Evolutionary conservation across 2,329 filamentous ascomycete species (phyloP).

Genomic region (Aspergillus chevalieri): DNA sequence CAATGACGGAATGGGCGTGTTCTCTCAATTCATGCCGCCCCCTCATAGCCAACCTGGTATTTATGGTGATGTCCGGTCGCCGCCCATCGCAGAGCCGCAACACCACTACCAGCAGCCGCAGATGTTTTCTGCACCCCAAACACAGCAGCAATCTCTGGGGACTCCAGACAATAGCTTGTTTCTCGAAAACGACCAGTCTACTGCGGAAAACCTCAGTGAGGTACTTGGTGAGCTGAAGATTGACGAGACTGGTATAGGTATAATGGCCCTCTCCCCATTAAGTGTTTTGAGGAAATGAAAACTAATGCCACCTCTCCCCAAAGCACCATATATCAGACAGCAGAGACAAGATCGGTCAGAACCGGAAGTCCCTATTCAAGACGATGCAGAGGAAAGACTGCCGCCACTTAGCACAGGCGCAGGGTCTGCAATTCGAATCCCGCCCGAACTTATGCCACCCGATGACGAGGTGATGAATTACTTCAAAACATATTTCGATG

Average conservation of each 20-base stretch:
- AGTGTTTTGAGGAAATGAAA: conserved; percentile 1
- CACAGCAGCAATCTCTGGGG: conserved; percentile 17
- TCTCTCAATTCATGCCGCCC: conserved; percentile 32
- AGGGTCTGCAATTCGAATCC: conserved; percentile 77
- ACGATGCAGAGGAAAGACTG: conserved; percentile 65
- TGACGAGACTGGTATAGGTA: conserved; percentile 79
- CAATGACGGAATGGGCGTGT: conserved; percentile 33
- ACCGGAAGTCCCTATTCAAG: conserved; percentile 52
- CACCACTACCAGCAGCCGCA: conserved; percentile 24
- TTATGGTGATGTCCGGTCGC: conserved; percentile 25
- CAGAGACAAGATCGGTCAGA: conserved; percentile 48
- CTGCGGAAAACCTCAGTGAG: conserved; percentile 67
- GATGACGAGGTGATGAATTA: conserved; percentile 76
- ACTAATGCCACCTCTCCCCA: conserved; percentile 5
- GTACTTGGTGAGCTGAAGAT: conserved; percentile 82
- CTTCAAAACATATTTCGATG: conserved; percentile 82
- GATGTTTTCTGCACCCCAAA: conserved; percentile 21
- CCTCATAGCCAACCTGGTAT: conserved; percentile 22
- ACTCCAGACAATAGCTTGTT: conserved; percentile 42
- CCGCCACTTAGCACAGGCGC: conserved; percentile 63
- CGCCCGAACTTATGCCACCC: conserved; percentile 84
- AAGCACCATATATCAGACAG: conserved; percentile 77
- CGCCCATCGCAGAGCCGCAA: conserved; percentile 25
- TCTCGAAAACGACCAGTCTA: conserved; percentile 59
- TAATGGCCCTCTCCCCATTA: conserved; percentile 23